A percentile compares a stretch with the other conserved stretches of the same genome.
Evolutionary conservation across 192 early-diverging fungal species (phyloP).

Genomic region (Umbelopsis sp.): DNA sequence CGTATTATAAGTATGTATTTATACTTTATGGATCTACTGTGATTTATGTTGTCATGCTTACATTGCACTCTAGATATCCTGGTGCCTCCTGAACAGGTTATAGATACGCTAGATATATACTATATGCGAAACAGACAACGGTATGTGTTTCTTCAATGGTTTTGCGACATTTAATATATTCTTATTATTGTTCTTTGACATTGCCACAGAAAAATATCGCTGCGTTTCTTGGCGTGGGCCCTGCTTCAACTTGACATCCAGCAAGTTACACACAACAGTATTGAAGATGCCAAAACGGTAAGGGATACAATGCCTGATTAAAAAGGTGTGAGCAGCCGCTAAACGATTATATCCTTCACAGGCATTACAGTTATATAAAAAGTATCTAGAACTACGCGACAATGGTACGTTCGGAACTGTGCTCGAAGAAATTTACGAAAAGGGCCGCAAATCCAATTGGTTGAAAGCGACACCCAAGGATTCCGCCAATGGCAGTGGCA

Average conservation of each 20-base stretch:
- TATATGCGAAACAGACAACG: conserved; percentile 78
- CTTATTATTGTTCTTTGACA: conserved; percentile 10
- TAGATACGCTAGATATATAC: conserved; percentile 95
- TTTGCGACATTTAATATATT: neutral
- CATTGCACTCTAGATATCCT: conserved; percentile 65
- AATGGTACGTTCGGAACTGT: conserved; percentile 70
- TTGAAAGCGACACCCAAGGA: conserved; percentile 38
- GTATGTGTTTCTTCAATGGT: conserved; percentile 33
- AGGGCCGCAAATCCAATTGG: conserved; percentile 63
- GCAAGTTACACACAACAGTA: conserved; percentile 85
- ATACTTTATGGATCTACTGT: neutral
- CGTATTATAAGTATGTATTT: conserved; percentile 83
- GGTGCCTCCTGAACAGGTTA: conserved; percentile 82
- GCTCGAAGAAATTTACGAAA: conserved; percentile 84
- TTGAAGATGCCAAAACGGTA: conserved; percentile 90
- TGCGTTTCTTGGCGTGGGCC: conserved; percentile 92
- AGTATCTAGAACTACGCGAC: conserved; percentile 67
- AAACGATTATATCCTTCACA: conserved; percentile 12
- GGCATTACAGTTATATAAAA: conserved; percentile 84
- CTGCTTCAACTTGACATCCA: conserved; percentile 85
- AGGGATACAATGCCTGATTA: neutral
- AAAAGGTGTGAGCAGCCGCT: too few relatives aligned
- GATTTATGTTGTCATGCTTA: neutral
- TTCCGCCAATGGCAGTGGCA: neutral
- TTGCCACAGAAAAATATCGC: conserved; percentile 72